Percentiles rank a stretch among this genome's conserved stretches.
These are phyloP conservation scores for Neopestalotiopsis sp. DNA, from an alignment of 2,329 filamentous ascomycete species.

Conservation along the genomic window DNA sequence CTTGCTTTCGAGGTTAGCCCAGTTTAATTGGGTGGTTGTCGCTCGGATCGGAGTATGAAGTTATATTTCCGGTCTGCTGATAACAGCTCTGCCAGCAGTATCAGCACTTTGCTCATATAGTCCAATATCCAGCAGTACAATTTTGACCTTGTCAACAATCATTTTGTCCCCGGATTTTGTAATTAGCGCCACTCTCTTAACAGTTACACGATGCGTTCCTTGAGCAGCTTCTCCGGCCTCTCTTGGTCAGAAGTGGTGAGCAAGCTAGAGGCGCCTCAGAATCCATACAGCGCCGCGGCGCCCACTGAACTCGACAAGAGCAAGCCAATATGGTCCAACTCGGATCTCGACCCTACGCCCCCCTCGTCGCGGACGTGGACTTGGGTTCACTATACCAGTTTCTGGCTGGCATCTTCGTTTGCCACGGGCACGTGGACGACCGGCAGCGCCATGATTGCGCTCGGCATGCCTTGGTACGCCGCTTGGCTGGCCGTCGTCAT, in stretches of 20 bases:
- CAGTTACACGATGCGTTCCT: background rate
- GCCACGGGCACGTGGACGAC: background rate
- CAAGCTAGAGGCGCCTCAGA: background rate
- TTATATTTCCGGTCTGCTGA: too few species aligned
- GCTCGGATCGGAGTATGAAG: too few species aligned
- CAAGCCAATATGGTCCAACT: slow-evolving; percentile 10
- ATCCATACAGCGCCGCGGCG: background rate
- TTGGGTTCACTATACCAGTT: background rate
- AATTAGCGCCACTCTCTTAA: background rate
- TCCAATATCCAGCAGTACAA: background rate
- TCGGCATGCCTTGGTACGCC: slow-evolving; percentile 49
- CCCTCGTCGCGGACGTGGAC: background rate
- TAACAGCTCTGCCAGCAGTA: too few species aligned
- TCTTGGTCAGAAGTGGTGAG: background rate
- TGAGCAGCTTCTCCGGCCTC: background rate
- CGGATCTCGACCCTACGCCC: slow-evolving; percentile 3
- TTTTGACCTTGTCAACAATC: background rate
- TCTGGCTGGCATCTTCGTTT: background rate
- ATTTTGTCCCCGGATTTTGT: background rate
- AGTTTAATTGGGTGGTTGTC: too few species aligned
- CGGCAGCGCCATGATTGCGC: slow-evolving; percentile 32
- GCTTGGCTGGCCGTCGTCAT: background rate
- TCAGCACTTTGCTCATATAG: too few species aligned
- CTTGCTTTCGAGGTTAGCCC: too few species aligned
- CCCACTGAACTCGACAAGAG: background rate